Base-by-base conservation (phyloP, 306 rosid species). In the Rubus idaeus region DNA sequence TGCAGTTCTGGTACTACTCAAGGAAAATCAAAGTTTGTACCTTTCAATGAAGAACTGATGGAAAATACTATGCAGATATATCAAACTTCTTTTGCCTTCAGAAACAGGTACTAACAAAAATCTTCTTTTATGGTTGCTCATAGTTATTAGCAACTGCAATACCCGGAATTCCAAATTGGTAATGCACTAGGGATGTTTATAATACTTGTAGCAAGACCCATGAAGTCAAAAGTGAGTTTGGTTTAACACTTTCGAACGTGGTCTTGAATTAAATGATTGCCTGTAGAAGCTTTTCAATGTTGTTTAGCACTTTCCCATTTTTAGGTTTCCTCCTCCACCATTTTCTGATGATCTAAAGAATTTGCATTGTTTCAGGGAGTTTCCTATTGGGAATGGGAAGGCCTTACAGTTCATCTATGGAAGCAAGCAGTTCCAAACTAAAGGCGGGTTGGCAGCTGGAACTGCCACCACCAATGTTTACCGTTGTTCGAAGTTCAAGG, bases 1-100 rank as follows among this genome's bases (percentile, higher is more conserved):
- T 91, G 82, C 87, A 96, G 99, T 66, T 96, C 99, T 87, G 99
- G 99, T 8, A 96, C 99, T 44, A 91, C 97, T 77, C 90, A 88
- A 55, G 98, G 99, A 73, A 92, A 74, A 90, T 96, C 90, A 42
- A 96, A 96, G 76, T 83, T 61, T 72, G 71, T 96, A 21, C 99
- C 99, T 40, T 96, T 92, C 91, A 96, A 89, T 42, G 99, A 96
- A 53, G 93, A 91, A 79, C 55, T 96, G 87, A 83, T 96, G 84
- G 93, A 85, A 65, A 79, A 89, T 42, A 96, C 98, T 50, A 66
- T 86, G 87, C 97, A 88, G 77, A 96, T 89, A 62, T 92, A 78
- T 39, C 83, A 80, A 66, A 96, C 96, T 70, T 89, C 99, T 73
- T 96, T 92, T 84, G 96, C 96, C 82, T 91, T 72, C 70, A 86